phyloP scores from a whole-genome alignment of 1,139 yeast genomes.

The Saccharomycopsis phalli region DNA sequence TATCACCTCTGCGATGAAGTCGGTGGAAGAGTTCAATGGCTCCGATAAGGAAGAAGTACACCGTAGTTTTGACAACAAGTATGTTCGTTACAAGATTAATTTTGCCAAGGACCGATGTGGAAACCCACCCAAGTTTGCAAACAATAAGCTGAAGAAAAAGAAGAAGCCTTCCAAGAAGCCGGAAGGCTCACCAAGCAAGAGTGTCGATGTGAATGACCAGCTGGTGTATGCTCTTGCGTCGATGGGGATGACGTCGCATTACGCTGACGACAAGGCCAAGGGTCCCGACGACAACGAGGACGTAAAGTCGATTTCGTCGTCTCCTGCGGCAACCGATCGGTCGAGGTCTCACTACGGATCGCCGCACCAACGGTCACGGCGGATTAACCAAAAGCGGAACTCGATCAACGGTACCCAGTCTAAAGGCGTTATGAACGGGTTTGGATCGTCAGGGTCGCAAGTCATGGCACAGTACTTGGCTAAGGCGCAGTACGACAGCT shows the following conservation, averaged over 20 bases:
- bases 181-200: background rate
- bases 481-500: conserved; percentile 54
- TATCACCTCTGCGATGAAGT: conserved; percentile 78
- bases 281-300: conserved; percentile 1
- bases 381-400: background rate
- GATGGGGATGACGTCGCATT: conserved; percentile 16
- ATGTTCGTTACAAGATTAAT: conserved; percentile 51
- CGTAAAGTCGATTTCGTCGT: background rate
- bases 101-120: conserved; percentile 96
- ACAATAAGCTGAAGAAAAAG: conserved; percentile 23
- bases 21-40: conserved; percentile 54
- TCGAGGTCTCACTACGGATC: background rate
- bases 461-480: conserved; percentile 74
- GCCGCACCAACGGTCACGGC: background rate
- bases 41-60: conserved; percentile 29
- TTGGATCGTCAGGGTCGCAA: conserved; percentile 53
- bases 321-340: background rate
- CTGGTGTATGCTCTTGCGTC: conserved; percentile 19
- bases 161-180: background rate
- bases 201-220: conserved; percentile 9
- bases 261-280: conserved; percentile 12
- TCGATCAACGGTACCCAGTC: background rate
- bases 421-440: conserved; percentile 2
- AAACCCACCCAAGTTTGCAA: conserved; percentile 48
- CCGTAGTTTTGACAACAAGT: conserved; percentile 28